phyloP scores from a whole-genome alignment of 1,284 basidiomycete genomes.

The Cronartium quercuum region DNA sequence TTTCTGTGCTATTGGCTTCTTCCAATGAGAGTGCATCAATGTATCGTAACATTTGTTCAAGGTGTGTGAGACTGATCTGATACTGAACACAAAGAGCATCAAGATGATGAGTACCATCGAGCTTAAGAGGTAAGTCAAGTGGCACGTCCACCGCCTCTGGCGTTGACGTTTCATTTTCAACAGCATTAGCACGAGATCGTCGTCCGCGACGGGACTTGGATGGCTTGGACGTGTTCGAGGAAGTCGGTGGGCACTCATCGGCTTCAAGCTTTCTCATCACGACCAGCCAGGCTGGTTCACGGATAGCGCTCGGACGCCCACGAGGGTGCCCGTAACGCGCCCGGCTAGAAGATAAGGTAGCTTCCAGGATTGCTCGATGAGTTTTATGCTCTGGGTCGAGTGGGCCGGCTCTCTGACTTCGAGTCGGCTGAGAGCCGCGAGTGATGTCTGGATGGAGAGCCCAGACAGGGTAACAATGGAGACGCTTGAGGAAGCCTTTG shows the following conservation, averaged over 20 bases:
- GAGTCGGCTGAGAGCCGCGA: background rate
- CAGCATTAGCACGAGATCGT: background rate
- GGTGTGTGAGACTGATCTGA: constrained; percentile 71
- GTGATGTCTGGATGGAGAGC: constrained; percentile 36
- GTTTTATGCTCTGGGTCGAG: background rate
- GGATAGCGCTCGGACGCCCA: background rate
- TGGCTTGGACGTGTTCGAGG: background rate
- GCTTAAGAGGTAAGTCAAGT: constrained; percentile 57
- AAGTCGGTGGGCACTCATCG: background rate
- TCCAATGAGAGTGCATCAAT: constrained; percentile 57
- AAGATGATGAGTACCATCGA: constrained; percentile 83
- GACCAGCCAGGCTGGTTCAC: constrained; percentile 21
- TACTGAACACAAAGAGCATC: constrained; percentile 81
- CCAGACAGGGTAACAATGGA: constrained; percentile 80
- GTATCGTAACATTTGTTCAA: constrained; percentile 66
- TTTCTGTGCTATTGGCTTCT: constrained; percentile 39
- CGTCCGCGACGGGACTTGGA: background rate
- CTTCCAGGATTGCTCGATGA: background rate
- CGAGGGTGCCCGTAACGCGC: background rate
- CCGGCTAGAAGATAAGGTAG: background rate
- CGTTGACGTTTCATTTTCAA: background rate
- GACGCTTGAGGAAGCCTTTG: constrained; percentile 87
- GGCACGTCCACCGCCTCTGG: constrained; percentile 43
- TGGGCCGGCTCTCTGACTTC: background rate
- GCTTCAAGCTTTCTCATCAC: constrained; percentile 21